Evolutionary conservation across 805 yeast species (phyloP).

Genomic region (Clavispora asparagi): DNA sequence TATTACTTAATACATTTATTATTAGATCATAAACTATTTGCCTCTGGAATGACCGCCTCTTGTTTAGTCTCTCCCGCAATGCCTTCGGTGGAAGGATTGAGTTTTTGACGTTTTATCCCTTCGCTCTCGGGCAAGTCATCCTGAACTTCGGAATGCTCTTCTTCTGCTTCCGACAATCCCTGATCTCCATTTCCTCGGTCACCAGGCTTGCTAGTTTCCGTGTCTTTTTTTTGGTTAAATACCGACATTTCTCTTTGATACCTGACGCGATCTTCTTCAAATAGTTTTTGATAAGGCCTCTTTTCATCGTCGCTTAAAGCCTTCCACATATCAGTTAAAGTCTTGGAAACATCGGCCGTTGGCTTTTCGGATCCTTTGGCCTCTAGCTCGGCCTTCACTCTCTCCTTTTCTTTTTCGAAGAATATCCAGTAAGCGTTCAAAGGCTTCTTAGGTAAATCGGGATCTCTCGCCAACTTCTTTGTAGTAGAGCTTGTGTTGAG

Average conservation of each 20-base stretch:
- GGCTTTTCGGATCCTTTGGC: constrained; percentile 41
- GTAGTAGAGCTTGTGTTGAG: constrained; percentile 12
- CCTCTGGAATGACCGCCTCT: background rate
- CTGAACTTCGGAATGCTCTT: background rate
- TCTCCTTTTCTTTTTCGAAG: constrained; percentile 82
- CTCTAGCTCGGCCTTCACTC: constrained; percentile 55
- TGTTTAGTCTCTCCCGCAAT: background rate
- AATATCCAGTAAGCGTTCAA: constrained; percentile 84
- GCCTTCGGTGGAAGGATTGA: background rate
- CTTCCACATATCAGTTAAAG: constrained; percentile 85
- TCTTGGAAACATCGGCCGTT: constrained; percentile 62
- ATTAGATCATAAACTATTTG: background rate
- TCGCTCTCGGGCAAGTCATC: background rate
- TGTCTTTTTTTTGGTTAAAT: constrained; percentile 26
- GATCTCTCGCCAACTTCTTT: constrained; percentile 56
- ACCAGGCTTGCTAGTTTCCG: background rate
- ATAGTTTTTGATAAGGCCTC: constrained; percentile 67
- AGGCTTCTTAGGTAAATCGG: constrained; percentile 82
- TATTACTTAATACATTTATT: background rate
- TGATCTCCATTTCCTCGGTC: background rate
- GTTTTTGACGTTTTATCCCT: background rate
- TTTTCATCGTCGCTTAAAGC: constrained; percentile 61
- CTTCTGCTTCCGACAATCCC: background rate
- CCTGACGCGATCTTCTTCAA: constrained; percentile 72
- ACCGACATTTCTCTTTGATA: constrained; percentile 68